A percentile compares a stretch with the other conserved stretches of the same genome.
Conservation (phyloP, 768 basidiomycete species). For the Boletales sp. region DNA sequence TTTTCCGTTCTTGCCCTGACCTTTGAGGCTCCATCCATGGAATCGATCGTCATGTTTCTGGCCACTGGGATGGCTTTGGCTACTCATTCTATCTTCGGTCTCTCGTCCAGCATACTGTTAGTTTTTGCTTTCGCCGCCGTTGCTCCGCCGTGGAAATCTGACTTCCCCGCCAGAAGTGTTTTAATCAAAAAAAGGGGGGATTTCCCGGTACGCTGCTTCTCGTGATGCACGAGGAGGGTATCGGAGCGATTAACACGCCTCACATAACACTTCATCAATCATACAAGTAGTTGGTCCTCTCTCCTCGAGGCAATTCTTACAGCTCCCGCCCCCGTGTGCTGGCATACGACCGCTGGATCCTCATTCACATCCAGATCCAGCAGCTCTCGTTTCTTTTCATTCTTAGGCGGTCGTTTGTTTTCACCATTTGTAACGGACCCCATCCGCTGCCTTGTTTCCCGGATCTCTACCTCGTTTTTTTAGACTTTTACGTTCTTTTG, state of each 20-base stretch:
- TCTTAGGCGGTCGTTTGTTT: not conserved
- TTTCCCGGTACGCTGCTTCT: slow-evolving; percentile 23
- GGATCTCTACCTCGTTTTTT: not conserved
- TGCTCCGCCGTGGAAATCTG: slow-evolving; percentile 1
- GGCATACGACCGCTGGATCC: slow-evolving; percentile 21
- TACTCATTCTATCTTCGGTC: not conserved
- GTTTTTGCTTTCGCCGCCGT: not conserved
- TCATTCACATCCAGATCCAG: not conserved
- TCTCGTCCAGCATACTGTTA: not conserved
- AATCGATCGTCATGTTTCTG: not conserved
- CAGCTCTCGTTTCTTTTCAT: not conserved
- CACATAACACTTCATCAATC: slow-evolving; percentile 22
- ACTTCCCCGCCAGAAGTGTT: slow-evolving; percentile 6
- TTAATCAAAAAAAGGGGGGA: slow-evolving; percentile 15
- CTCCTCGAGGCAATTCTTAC: slow-evolving; percentile 7
- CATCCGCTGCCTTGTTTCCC: not conserved
- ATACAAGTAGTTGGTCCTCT: slow-evolving; percentile 1
- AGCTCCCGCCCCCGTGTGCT: slow-evolving; percentile 17
- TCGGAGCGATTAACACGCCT: slow-evolving; percentile 7
- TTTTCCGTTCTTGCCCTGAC: too few relatives aligned
- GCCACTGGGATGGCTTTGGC: not conserved
- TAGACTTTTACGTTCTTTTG: not conserved
- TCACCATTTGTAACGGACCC: not conserved
- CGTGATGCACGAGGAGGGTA: slow-evolving; percentile 22
- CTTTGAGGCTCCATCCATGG: too few relatives aligned